Evolutionary conservation across 345 rosid species (phyloP).

Genomic region (Lepidium aucheri): DNA sequence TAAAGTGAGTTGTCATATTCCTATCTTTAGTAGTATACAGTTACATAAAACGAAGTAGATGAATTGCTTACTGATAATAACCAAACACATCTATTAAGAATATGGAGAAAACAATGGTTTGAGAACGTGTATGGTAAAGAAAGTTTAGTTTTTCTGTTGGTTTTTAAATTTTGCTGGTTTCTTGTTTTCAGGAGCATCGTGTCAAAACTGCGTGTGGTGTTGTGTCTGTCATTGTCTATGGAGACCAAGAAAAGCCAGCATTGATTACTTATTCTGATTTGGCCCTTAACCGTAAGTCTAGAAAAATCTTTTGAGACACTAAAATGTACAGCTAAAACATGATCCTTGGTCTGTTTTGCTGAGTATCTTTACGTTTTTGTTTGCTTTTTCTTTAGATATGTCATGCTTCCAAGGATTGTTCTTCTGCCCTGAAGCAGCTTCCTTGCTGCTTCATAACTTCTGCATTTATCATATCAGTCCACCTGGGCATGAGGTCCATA

Average conservation of each 20-base stretch:
- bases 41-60: constrained; percentile 12
- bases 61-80: constrained; percentile 10
- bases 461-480: constrained; percentile 93
- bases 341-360: constrained; percentile 1
- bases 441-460: constrained; percentile 88
- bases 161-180: constrained; percentile 9
- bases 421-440: constrained; percentile 93
- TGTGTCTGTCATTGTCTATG: constrained; percentile 76
- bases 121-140: neutral
- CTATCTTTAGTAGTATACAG: constrained; percentile 8
- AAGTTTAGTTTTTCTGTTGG: neutral
- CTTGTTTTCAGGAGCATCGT: constrained; percentile 59
- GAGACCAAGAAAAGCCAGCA: constrained; percentile 82
- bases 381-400: constrained; percentile 48
- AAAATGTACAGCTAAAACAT: neutral
- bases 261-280: constrained; percentile 85
- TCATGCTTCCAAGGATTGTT: constrained; percentile 93
- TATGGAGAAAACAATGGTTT: constrained; percentile 23
- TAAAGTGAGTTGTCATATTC: constrained; percentile 20
- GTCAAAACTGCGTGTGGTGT: constrained; percentile 64
- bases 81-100: neutral
- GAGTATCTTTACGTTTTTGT: neutral
- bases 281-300: constrained; percentile 66
- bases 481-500: constrained; percentile 97
- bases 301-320: neutral